Evolutionary conservation across 2,329 filamentous ascomycete genomes (phyloP).

Genomic region (Exophiala lecanii-corni): DNA sequence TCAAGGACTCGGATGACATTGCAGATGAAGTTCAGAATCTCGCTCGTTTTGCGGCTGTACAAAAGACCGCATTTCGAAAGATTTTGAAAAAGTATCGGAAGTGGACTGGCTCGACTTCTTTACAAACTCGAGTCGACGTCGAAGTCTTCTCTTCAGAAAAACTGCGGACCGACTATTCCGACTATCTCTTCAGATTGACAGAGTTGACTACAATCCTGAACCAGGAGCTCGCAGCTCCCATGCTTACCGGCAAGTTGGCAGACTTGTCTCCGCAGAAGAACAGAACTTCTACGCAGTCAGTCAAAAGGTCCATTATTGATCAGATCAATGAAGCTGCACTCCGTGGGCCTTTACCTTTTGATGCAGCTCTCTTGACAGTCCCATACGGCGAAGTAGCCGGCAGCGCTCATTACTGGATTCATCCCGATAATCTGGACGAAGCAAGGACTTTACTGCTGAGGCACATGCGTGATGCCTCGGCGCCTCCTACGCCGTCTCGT

Average conservation of each 20-base stretch:
- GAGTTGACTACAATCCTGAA: constrained; percentile 16
- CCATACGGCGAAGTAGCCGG: constrained; percentile 43
- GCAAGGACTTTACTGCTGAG: constrained; percentile 50
- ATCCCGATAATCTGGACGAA: constrained; percentile 51
- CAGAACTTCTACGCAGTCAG: constrained; percentile 12
- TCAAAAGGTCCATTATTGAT: constrained; percentile 20
- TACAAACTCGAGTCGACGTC: constrained; percentile 63
- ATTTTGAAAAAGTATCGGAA: constrained; percentile 84
- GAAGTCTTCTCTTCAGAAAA: constrained; percentile 50
- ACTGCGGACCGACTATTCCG: constrained; percentile 21
- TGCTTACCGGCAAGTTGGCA: constrained; percentile 14
- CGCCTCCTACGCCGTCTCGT: constrained; percentile 7
- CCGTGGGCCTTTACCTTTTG: constrained; percentile 44
- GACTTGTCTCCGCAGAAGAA: constrained; percentile 6
- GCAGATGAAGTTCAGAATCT: constrained; percentile 68
- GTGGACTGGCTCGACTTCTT: constrained; percentile 69
- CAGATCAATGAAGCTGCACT: constrained; percentile 37
- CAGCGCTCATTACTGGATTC: constrained; percentile 51
- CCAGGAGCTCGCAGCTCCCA: constrained; percentile 17
- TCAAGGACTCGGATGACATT: constrained; percentile 48
- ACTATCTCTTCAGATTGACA: constrained; percentile 21
- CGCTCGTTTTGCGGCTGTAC: constrained; percentile 67
- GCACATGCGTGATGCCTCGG: constrained; percentile 38
- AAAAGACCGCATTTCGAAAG: constrained; percentile 73
- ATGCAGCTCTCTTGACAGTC: constrained; percentile 44